Evolutionary conservation across 2,329 filamentous ascomycete species (phyloP).

Genomic region (Pseudogymnoascus sp.): DNA sequence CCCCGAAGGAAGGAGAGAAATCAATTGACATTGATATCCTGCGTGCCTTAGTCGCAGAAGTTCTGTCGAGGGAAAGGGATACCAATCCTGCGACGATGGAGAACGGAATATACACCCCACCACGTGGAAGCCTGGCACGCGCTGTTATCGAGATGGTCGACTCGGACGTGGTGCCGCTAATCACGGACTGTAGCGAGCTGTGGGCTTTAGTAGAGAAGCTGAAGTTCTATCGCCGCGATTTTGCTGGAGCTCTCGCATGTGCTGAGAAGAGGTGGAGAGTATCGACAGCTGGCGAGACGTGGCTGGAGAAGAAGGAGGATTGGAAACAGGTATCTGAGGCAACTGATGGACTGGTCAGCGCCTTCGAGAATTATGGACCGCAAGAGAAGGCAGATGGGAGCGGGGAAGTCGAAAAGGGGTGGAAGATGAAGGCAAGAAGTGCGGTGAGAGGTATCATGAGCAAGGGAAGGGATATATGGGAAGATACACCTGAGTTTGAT

Average conservation of each 20-base stretch:
- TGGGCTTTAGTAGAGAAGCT: conserved; percentile 70
- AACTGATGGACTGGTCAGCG: conserved; percentile 73
- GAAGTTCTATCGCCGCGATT: conserved; percentile 65
- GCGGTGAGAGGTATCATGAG: conserved; percentile 78
- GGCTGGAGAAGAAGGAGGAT: conserved; percentile 37
- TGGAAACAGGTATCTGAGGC: conserved; percentile 53
- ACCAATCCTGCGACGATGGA: conserved; percentile 28
- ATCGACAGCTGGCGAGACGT: conserved; percentile 40
- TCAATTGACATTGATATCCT: conserved; percentile 71
- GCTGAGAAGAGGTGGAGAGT: conserved; percentile 87
- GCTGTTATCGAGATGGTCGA: conserved; percentile 68
- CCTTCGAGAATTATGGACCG: conserved; percentile 71
- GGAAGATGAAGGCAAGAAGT: conserved; percentile 82
- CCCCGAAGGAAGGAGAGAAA: conserved; percentile 59
- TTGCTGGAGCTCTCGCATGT: conserved; percentile 66
- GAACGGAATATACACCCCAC: conserved; percentile 33
- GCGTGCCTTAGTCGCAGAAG: conserved; percentile 62
- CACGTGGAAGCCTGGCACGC: conserved; percentile 52
- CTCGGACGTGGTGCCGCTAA: conserved; percentile 66
- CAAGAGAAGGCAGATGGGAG: conserved; percentile 50
- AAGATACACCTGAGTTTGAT: conserved; percentile 63
- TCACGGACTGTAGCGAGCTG: conserved; percentile 68
- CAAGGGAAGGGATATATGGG: conserved; percentile 74
- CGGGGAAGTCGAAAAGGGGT: conserved; percentile 65
- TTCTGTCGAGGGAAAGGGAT: conserved; percentile 43